Evolutionary conservation across 2,329 filamentous ascomycete genomes (phyloP), one percentile per base, ranked within the genome.

Genomic region (Hypoxylon sp.): DNA sequence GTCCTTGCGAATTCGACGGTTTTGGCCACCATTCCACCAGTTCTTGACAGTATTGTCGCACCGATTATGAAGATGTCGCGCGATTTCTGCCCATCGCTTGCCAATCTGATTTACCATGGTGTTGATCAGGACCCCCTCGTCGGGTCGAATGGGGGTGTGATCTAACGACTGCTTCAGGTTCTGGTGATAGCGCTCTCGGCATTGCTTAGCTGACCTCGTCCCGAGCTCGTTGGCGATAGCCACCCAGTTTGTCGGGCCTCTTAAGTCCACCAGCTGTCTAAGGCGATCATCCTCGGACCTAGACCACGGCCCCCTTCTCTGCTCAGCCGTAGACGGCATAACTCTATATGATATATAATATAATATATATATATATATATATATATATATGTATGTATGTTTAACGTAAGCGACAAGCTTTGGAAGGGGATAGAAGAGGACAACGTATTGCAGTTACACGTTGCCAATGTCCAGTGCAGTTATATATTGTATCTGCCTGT

Each of bases 11-110:
- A 82, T 85, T 72, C 90, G 85, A 73, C 93, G 88, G 80, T 97
- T 97, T 85, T 94, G 91, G 75, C 90, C 92, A 51, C 94, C 93
- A 75, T 97, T 97, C 92, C 92, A 97, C 93, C 93, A 97, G 78
- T 97, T 97, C 86, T 97, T 97, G 67, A 97, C 92, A 26, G 92
- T 91, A 74, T 97, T 97, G 81, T 97, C 94, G 77, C 93, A 97
- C 73, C 94, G 90, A 68, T 93, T 93, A 56, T 90, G 85, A 19
- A 97, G 84, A 47, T 88, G 84, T 69, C 94, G 86, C 46, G 94
- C 92, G 74, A 97, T 97, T 75, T 97, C 93, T 2, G 94, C 94
- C 94, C 94, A 97, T 59, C 91, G 88, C 81, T 93, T 94, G 65
- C 93, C 93, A 81, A 92, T 88, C 71, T 91, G 86, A 10, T 80